These are phyloP conservation scores for Tetracladium maxilliforme DNA, from an alignment of 2,329 filamentous ascomycete genomes.

Conservation along the genomic window DNA sequence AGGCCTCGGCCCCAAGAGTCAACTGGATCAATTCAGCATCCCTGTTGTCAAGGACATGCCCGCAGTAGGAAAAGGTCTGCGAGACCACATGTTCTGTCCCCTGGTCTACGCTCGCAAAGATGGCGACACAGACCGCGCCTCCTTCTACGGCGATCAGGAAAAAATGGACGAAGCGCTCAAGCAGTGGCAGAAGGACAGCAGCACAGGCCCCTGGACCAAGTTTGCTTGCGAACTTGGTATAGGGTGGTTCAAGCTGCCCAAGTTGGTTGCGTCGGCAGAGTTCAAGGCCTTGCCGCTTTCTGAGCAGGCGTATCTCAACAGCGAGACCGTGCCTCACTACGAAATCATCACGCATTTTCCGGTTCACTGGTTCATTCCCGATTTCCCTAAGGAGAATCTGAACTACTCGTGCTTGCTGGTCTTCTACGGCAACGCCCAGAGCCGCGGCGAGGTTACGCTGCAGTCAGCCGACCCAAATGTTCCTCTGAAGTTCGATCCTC, in stretches of 20 bases:
- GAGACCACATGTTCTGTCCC: constrained; percentile 22
- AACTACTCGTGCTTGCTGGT: constrained; percentile 27
- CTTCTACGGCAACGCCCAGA: constrained; percentile 38
- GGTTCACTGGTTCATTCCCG: constrained; percentile 22
- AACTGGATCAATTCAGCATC: constrained; percentile 18
- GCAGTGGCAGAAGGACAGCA: constrained; percentile 27
- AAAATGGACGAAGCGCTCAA: constrained; percentile 27
- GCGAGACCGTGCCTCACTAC: constrained; percentile 37
- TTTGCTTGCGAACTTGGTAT: constrained; percentile 22
- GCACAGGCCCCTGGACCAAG: constrained; percentile 22
- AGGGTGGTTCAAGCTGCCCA: constrained; percentile 27
- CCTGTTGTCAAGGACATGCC: constrained; percentile 18
- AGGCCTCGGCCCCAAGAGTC: constrained; percentile 21
- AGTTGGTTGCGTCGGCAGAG: constrained; percentile 24
- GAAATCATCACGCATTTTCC: constrained; percentile 35
- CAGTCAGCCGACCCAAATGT: constrained; percentile 33
- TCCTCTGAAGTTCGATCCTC: constrained; percentile 36
- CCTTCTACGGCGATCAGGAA: constrained; percentile 26
- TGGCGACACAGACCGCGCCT: constrained; percentile 23
- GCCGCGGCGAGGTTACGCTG: constrained; percentile 32
- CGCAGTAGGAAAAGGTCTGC: constrained; percentile 22
- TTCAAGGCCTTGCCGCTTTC: constrained; percentile 30
- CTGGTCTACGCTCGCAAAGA: constrained; percentile 22
- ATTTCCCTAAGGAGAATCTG: constrained; percentile 17
- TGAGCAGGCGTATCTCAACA: constrained; percentile 26